Base-by-base conservation (phyloP, 208 protist genomes). In the Trypanosoma brucei region DNA sequence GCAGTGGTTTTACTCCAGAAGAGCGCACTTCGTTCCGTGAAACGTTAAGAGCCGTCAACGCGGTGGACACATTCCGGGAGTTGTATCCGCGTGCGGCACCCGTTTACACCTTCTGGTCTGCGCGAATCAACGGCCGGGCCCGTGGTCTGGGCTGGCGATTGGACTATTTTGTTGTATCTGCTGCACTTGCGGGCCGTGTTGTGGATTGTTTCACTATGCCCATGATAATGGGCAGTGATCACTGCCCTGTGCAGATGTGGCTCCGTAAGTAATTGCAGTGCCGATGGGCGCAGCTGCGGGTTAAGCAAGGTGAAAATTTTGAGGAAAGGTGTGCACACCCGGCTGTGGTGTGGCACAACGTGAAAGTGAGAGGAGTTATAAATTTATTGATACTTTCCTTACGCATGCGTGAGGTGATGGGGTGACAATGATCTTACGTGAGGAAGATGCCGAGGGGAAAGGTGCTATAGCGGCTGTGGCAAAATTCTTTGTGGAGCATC, bases 131-230 rank as follows among this genome's bases (percentile, higher is more conserved):
- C 56, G 75, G 74, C 0, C 59, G 84, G 7, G 51, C 55, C n/a
- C 76, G 87, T 60, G 81, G 81, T 30, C 68, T 92, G 14, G 93
- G 95, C 33, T 97, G 95, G 93, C 77, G 95, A 33, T 53, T 98
- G 30, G 95, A 98, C 70, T 97, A 98, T 70, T 98, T 97, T 73
- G 75, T 98, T n/a, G 72, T 94, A 33, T 87, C 83, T 8, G 58
- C 75, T 37, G 44, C 65, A 22, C 57, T 97, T 22, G 64, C 76
- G 38, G 57, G 70, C 36, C 68, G 59, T 9, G 81, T 96, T 42
- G 79, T 91, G 51, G 88, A 95, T 59, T 88, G 76, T 68, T 95
- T 86, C 60, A 72, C 88, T 9, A 91, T 95, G 77, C 83, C 84
- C 9, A 59, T 85, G 36, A 72, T 94, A 40, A 67, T 78, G 68